Evolutionary conservation across 73 alveolate species (phyloP).

Genomic region (Paramecium pentaurelia): DNA sequence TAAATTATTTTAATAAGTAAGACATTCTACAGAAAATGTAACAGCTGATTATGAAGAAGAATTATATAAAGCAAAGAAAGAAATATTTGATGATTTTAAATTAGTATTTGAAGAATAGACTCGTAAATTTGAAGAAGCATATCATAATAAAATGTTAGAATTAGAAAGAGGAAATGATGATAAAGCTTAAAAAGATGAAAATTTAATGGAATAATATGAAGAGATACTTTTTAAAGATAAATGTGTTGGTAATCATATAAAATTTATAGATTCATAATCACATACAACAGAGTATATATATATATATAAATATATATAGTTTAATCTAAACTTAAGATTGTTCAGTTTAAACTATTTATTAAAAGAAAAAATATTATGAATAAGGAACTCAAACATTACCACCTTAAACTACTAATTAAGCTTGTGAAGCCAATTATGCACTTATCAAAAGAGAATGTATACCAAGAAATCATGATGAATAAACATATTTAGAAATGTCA

Average conservation of each 20-base stretch:
- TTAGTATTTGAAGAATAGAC: constrained; percentile 8
- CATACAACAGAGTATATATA: background rate
- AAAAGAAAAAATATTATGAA: background rate
- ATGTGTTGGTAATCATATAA: background rate
- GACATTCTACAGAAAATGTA: background rate
- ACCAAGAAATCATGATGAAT: constrained; percentile 20
- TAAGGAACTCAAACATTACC: background rate
- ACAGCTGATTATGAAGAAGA: constrained; percentile 23
- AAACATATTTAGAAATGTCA: constrained; percentile 41
- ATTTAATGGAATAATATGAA: background rate
- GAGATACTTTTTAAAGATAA: constrained; percentile 12
- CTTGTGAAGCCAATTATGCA: constrained; percentile 3
- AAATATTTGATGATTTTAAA: constrained; percentile 35
- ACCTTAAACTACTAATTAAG: background rate
- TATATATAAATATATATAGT: background rate
- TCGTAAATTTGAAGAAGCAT: constrained; percentile 20
- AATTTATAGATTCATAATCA: background rate
- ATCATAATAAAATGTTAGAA: background rate
- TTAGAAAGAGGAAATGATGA: constrained; percentile 8
- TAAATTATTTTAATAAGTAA: background rate
- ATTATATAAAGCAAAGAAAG: constrained; percentile 1
- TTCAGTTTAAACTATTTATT: background rate
- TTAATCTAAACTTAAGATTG: background rate
- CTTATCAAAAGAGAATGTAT: constrained; percentile 32
- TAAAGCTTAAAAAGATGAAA: background rate